Percentiles rank a stretch among this genome's conserved stretches.
Evolutionary conservation across 192 early-diverging fungal species (phyloP).

Genomic region (Phycomyces nitens): DNA sequence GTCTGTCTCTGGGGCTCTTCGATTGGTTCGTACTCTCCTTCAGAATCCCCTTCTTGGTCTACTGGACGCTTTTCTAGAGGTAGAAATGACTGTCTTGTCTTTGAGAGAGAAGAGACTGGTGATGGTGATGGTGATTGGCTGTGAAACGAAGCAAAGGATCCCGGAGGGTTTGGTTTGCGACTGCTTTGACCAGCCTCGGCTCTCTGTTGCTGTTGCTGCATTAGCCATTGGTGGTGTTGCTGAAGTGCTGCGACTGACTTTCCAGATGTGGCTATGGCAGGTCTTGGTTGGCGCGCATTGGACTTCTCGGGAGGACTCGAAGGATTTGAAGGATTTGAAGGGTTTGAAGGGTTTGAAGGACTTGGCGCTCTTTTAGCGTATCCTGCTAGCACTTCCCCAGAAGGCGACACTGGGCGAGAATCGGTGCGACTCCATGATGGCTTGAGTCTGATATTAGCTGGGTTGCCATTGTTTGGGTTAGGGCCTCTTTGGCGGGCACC

Average conservation of each 20-base stretch:
- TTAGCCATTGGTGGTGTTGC: conserved; percentile 24
- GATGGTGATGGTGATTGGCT: neutral
- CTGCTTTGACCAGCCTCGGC: neutral
- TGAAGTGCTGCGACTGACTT: conserved; percentile 27
- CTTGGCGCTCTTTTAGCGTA: neutral
- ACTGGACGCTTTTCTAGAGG: neutral
- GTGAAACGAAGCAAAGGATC: neutral
- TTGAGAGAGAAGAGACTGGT: neutral
- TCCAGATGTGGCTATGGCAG: neutral
- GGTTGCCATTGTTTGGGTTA: too few relatives aligned
- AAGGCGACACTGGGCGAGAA: neutral
- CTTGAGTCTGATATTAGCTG: neutral
- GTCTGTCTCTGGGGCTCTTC: neutral
- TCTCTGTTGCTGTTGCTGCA: conserved; percentile 15
- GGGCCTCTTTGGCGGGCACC: neutral
- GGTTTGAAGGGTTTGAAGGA: neutral
- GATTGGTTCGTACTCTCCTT: neutral
- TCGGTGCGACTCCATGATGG: neutral
- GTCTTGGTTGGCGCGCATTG: neutral
- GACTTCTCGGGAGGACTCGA: neutral
- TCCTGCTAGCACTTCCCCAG: neutral
- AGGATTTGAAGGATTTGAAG: neutral
- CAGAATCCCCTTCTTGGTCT: conserved; percentile 7
- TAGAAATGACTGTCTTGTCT: neutral
- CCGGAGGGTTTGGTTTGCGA: neutral